phyloP scores from a whole-genome alignment of 257 asterid species.

The Petunia axillaris region DNA sequence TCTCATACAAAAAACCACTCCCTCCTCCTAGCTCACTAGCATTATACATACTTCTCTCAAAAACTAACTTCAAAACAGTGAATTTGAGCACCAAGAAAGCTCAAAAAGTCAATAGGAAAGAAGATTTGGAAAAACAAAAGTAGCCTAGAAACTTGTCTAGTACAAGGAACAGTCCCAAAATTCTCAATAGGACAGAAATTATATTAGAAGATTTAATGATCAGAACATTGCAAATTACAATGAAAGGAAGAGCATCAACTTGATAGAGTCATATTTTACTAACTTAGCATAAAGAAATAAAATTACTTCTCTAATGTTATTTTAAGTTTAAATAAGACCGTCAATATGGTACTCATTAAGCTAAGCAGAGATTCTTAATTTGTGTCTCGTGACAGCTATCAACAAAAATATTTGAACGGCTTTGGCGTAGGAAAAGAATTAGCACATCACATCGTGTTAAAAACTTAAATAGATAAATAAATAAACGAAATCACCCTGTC shows the following conservation, averaged over 20 bases:
- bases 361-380: background rate
- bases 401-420: constrained; percentile 9
- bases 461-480: too few species aligned
- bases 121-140: background rate
- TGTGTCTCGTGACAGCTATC: background rate
- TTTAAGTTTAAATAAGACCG: background rate
- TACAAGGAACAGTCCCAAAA: background rate
- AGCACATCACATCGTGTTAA: too few species aligned
- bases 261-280: background rate
- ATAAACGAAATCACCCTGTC: too few species aligned
- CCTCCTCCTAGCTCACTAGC: background rate
- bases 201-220: constrained; percentile 22
- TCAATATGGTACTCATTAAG: background rate
- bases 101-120: constrained; percentile 7
- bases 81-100: constrained; percentile 21
- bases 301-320: background rate
- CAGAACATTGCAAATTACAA: constrained; percentile 11
- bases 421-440: background rate
- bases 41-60: constrained; percentile 21
- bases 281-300: constrained; percentile 4
- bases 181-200: background rate
- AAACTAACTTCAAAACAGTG: constrained; percentile 30
- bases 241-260: constrained; percentile 2
- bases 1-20: background rate
- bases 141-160: background rate